Evolutionary conservation across 441 rosid species (phyloP), one percentile per base, ranked within the genome.

Genomic region (Pelargonium cotyledonis): DNA sequence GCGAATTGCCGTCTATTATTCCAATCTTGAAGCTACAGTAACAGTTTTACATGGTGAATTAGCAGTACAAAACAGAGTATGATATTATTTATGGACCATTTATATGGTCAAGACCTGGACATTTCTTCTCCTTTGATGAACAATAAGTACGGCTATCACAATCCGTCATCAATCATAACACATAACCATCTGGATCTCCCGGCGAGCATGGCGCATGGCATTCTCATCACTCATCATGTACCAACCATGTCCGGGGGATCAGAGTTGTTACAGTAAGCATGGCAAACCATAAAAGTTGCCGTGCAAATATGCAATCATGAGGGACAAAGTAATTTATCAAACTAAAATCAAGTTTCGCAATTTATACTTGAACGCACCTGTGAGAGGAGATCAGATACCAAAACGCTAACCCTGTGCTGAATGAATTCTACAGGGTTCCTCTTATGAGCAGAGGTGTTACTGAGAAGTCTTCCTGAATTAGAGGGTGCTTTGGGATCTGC

Each of bases 11-110:
- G 83, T 76, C 99, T 83, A 71, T 85, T 92, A 75, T 95, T 92
- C 99, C 99, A 95, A 83, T 95, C 98, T 87, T 87, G 97, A 85
- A 95, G 82, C 99, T 95, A 72, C 62, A 66, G 76, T 31, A 74
- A 71, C 41, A 75, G 62, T 51, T 67, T 64, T 10, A 53, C 65
- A 67, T 6, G 65, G 67, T 67, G 76, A 64, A 67, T 70, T 35
- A 78, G 75, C 66, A 69, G 43, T 38, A 21, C 7, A 64, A 64
- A 65, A 41, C 47, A 69, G 65, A 63, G 2, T n/a, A 55, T 55
- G 16, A 7, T 15, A n/a, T 55, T 55, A 12, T n/a, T 55, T 55
- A 1, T 55, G 51, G 51, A 46, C 9, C 19, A 29, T 62, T 29
- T 62, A 5, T 29, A 62, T 62, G 65, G 43, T 62, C 65, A 62